Evolutionary conservation across 2,329 filamentous ascomycete genomes (phyloP).

Genomic region (Ascochyta clinopodiicola): DNA sequence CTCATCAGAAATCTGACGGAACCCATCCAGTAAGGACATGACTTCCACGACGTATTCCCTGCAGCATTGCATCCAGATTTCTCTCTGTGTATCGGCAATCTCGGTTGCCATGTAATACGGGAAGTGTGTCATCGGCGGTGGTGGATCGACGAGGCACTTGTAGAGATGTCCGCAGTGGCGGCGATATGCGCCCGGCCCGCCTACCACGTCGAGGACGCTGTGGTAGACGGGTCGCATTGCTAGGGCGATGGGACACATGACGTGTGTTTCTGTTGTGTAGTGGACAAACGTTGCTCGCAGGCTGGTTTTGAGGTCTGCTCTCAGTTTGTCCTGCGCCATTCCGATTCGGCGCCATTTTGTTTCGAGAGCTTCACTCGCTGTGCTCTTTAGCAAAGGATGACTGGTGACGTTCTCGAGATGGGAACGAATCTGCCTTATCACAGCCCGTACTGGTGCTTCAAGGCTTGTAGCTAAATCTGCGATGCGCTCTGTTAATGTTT

Average conservation of each 20-base stretch:
- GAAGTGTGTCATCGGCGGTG: background rate
- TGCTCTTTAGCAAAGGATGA: slow-evolving; percentile 1
- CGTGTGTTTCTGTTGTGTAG: slow-evolving; percentile 18
- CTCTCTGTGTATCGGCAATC: background rate
- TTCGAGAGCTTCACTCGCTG: slow-evolving; percentile 1
- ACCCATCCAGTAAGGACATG: background rate
- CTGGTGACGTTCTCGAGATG: slow-evolving; percentile 2
- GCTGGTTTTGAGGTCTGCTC: background rate
- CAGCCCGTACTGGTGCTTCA: background rate
- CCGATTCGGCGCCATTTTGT: background rate
- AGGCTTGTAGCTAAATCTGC: slow-evolving; percentile 1
- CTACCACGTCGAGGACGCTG: background rate
- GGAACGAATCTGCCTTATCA: background rate
- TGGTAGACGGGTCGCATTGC: slow-evolving; percentile 15
- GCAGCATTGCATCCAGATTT: slow-evolving; percentile 5
- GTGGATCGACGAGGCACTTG: background rate
- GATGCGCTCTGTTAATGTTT: background rate
- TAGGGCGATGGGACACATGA: slow-evolving; percentile 11
- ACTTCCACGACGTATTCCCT: slow-evolving; percentile 1
- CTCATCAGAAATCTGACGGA: slow-evolving; percentile 1
- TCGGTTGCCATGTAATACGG: background rate
- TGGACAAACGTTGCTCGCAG: slow-evolving; percentile 6
- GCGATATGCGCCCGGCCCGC: slow-evolving; percentile 1
- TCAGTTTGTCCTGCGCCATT: background rate
- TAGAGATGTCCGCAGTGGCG: background rate